Conservation (phyloP, 345 rosid species). For the Citrus maxima region DNA sequence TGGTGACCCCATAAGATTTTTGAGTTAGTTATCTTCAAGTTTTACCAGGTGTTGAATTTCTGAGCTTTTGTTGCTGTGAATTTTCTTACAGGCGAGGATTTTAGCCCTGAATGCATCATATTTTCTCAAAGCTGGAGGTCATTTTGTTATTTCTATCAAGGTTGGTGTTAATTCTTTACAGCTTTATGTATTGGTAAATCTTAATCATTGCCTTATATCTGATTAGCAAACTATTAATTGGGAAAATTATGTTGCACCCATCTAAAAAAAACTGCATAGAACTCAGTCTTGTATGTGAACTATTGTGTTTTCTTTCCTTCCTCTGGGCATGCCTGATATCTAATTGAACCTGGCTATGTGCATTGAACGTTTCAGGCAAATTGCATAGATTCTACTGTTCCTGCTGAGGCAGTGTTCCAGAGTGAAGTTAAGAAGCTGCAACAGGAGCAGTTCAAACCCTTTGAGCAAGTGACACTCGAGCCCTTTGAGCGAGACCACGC, state of each 20-base stretch:
- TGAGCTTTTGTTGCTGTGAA: neutral
- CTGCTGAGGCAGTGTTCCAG: constrained; percentile 81
- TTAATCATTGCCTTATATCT: neutral
- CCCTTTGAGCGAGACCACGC: constrained; percentile 98
- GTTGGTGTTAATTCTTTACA: constrained; percentile 32
- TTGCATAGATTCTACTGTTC: constrained; percentile 87
- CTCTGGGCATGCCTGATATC: too few relatives aligned
- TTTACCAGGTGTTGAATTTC: neutral
- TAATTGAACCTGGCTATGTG: neutral
- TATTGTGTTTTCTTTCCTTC: neutral
- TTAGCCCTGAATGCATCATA: constrained; percentile 80
- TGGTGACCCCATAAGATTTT: neutral
- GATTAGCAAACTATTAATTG: too few relatives aligned
- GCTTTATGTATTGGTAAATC: neutral
- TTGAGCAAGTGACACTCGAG: constrained; percentile 88
- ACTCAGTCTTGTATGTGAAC: too few relatives aligned
- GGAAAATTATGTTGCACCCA: too few relatives aligned
- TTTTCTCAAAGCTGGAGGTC: constrained; percentile 91
- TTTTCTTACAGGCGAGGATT: constrained; percentile 72
- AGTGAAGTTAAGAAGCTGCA: constrained; percentile 85
- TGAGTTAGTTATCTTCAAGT: neutral
- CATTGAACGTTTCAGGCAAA: constrained; percentile 54
- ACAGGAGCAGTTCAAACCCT: constrained; percentile 83
- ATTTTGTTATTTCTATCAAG: constrained; percentile 98
- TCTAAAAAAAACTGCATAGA: too few relatives aligned